phyloP scores from a whole-genome alignment of 2,329 filamentous ascomycete species.

The Diaporthe caulivora region DNA sequence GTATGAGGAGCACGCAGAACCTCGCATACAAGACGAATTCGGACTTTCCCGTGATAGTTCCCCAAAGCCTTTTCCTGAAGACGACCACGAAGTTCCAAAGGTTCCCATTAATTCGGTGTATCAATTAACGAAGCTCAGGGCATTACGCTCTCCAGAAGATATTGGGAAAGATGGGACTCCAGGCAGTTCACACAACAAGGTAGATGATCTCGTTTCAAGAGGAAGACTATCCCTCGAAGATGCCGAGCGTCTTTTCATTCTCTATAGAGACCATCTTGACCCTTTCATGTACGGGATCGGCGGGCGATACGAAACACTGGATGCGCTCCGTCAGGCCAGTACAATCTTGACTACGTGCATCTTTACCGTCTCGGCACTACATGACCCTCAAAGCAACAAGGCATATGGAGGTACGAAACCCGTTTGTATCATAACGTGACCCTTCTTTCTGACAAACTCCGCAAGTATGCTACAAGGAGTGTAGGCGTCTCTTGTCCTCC shows the following conservation, averaged over 20 bases:
- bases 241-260: conserved; percentile 62
- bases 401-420: conserved; percentile 32
- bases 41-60: neutral
- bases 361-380: conserved; percentile 62
- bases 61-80: conserved; percentile 6
- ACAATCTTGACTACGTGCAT: conserved; percentile 64
- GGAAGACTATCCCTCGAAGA: conserved; percentile 60
- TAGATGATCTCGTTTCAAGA: conserved; percentile 51
- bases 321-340: conserved; percentile 65
- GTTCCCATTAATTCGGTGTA: conserved; percentile 47
- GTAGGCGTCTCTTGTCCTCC: conserved; percentile 40
- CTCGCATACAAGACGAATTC: conserved; percentile 5
- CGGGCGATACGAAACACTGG: conserved; percentile 61
- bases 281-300: conserved; percentile 64
- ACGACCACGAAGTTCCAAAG: conserved; percentile 52
- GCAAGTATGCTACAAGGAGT: conserved; percentile 42
- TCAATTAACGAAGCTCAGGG: conserved; percentile 12
- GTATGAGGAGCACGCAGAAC: neutral
- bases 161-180: neutral
- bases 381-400: conserved; percentile 37
- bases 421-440: no score
- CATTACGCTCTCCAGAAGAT: neutral
- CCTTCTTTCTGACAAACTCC: neutral
- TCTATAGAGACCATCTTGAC: conserved; percentile 64
- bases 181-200: neutral